Base-by-base conservation (phyloP, 2,329 filamentous ascomycete genomes). In the Aspergillus sp. region DNA sequence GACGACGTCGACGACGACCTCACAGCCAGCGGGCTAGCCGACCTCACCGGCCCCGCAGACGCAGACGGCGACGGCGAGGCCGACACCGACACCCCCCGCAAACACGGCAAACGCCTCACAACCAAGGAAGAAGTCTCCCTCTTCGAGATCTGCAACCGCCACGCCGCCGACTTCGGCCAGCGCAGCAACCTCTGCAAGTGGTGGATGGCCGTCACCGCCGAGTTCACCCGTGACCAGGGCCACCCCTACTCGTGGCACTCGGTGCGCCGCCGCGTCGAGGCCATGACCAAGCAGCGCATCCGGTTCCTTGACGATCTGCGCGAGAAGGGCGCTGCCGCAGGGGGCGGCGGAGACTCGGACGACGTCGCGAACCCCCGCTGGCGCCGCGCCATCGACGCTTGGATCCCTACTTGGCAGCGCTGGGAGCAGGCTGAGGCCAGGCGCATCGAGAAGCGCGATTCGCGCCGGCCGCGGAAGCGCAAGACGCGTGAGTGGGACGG, bases 161-260 rank as follows among this genome's bases (percentile, higher is more conserved):
- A 73, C 44, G 67, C 70, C 1, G 56, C 47, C 13, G 66, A 64
- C 2, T 74, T 75, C 47, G 72, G 72, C 2, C 68, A 68, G 46
- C 70, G 71, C 53, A 74, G 70, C 54, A 72, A 71, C 25, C 64
- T 74, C 4, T 75, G 72, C 53, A 71, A 74, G 47, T 75, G 72
- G 72, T 75, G 72, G 72, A 66, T 64, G 58, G 70, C 59, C 3
- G 62, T 75, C 13, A 70, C 72, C 5, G 58, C 58, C 21, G 71
- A 74, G 47, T 75, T 75, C 51, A 71, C 67, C 5, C 61, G 57
- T 11, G 63, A 66, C 21, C 65, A 72, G 43, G 71, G 70, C 5
- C 68, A 72, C 45, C 71, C 71, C 9, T 74, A 74, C 54, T 72
- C 70, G 19, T 75, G 72, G 72, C 71, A 75, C 44, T 74, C 71